Base-by-base conservation (phyloP, 805 yeast genomes). In the Cyberlindnera mycetangii region DNA sequence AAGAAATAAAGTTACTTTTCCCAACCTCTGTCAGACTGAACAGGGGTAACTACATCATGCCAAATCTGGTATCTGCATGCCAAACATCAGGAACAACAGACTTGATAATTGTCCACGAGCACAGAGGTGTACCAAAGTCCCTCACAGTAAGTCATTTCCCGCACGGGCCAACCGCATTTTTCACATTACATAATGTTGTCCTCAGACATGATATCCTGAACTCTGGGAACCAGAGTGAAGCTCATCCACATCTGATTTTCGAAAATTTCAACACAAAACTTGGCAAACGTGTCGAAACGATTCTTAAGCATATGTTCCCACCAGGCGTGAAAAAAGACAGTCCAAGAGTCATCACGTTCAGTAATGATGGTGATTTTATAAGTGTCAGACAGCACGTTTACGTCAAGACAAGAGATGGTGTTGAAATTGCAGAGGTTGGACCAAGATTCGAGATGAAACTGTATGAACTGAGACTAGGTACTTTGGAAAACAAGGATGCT, bases 401-500 rank as follows among this genome's bases (percentile, higher is more conserved):
- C 62, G 96, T 89, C 5, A 83, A 80, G 61, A 89, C 97, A 0
- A 83, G 84, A 54, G 96, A 89, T 50, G 76, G 81, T 28, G 96
- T 89, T 2, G 98, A 93, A 63, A 67, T 93, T 45, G 90, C 97
- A 47, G 99, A 93, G 64, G 85, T 93, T 30, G 99, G 99, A 0
- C 99, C 99, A n/a, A 74, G 99, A 51, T 93, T 93, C 58, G 99
- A 93, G 67, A 90, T 93, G 98, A 79, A 89, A 62, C 69, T 93
- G 53, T 93, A 81, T 63, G 97, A 92, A 65, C 69, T 93, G 52
- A 78, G 83, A 59, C 72, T 93, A 54, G 97, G 99, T 3, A 88
- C 96, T 34, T 66, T 92, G 51, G 99, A 93, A 55, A 89, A 92
- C 64, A 87, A 87, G 68, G 97, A 93, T 64, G 96, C 97, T 10